Evolutionary conservation across 2,329 filamentous ascomycete species (phyloP).

Genomic region (Cucurbitaria berberidis): DNA sequence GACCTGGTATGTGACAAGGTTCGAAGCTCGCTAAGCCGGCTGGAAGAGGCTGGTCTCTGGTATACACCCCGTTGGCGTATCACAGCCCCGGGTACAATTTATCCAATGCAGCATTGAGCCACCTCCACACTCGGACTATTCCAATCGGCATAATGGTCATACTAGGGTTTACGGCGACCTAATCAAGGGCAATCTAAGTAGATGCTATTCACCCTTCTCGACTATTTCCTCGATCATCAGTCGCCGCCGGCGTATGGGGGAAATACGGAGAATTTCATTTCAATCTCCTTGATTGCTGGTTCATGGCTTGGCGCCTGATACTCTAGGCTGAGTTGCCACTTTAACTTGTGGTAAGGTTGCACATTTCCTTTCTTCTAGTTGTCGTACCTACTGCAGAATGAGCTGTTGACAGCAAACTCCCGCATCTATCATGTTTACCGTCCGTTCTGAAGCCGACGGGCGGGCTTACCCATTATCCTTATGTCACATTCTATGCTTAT

Average conservation of each 20-base stretch:
- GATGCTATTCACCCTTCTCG: conserved; percentile 27
- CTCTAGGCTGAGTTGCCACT: conserved; percentile 17
- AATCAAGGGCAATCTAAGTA: conserved; percentile 44
- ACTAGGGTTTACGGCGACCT: conserved; percentile 25
- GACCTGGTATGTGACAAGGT: conserved; percentile 15
- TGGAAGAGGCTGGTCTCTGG: conserved; percentile 18
- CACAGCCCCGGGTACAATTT: conserved; percentile 36
- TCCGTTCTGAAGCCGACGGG: conserved; percentile 8
- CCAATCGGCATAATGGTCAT: conserved; percentile 30
- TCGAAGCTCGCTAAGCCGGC: conserved; percentile 25
- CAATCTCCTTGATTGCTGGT: conserved; percentile 32
- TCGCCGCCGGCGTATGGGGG: conserved; percentile 25
- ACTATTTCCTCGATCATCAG: conserved; percentile 24
- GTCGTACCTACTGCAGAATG: conserved; percentile 11
- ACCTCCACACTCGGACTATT: conserved; percentile 27
- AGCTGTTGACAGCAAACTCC: conserved; percentile 8
- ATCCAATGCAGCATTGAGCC: conserved; percentile 33
- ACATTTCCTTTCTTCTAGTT: conserved; percentile 17
- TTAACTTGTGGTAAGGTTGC: conserved; percentile 24
- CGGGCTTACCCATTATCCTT: conserved; percentile 12
- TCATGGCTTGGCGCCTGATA: conserved; percentile 21
- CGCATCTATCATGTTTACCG: conserved; percentile 17
- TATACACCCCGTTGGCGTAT: conserved; percentile 30
- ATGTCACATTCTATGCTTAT: conserved; percentile 28
- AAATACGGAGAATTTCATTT: conserved; percentile 29